Evolutionary conservation across 2,329 filamentous ascomycete species (phyloP).

Genomic region (Colletotrichum endophyticum): DNA sequence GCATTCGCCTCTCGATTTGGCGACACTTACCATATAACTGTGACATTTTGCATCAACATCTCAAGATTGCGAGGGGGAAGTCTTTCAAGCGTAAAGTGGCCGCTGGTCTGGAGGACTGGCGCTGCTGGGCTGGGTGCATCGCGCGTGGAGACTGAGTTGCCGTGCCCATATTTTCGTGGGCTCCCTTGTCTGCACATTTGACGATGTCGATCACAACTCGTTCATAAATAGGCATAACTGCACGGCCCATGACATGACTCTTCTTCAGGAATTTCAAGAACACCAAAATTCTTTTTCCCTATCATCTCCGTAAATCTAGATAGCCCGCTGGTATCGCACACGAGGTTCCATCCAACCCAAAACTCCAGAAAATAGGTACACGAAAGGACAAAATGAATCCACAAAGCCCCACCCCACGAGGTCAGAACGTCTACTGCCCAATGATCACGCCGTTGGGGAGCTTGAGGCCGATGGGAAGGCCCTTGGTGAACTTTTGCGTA

Average conservation of each 20-base stretch:
- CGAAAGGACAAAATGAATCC: neutral
- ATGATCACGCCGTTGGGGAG: slow-evolving; percentile 53
- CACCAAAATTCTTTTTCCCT: neutral
- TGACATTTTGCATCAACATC: neutral
- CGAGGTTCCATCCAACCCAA: neutral
- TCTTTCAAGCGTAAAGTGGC: neutral
- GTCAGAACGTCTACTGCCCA: slow-evolving; percentile 2
- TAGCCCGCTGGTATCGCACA: neutral
- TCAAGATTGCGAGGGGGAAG: neutral
- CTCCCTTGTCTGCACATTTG: neutral
- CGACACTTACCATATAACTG: neutral
- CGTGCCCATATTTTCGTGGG: neutral
- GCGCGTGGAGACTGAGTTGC: neutral
- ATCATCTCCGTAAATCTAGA: neutral
- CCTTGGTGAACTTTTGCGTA: slow-evolving; percentile 41
- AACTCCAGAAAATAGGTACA: neutral
- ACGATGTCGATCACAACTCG: neutral
- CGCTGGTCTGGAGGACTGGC: neutral
- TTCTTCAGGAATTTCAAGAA: neutral
- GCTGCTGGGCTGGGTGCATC: neutral
- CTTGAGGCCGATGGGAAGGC: slow-evolving; percentile 51
- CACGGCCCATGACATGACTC: neutral
- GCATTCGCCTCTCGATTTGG: neutral
- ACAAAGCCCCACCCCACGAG: neutral
- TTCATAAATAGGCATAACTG: neutral